phyloP scores from a whole-genome alignment of 345 rosid species.

The Melastoma malabathricum region DNA sequence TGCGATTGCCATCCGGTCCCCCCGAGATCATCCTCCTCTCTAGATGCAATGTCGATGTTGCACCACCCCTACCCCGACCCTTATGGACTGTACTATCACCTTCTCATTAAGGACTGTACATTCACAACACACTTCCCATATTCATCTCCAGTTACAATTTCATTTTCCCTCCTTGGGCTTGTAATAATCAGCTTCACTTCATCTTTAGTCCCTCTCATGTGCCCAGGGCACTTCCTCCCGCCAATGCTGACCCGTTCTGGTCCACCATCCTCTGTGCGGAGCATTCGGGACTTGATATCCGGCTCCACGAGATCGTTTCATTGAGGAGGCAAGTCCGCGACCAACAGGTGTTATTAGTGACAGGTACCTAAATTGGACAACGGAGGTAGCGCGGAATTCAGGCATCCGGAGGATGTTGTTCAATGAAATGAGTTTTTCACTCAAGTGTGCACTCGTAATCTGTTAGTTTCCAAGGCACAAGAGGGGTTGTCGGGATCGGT shows the following conservation, averaged over 20 bases:
- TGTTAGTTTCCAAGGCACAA: slow-evolving; percentile 13
- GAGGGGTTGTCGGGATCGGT: slow-evolving; percentile 12
- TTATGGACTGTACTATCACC: slow-evolving; percentile 11
- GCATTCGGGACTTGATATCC: slow-evolving; percentile 5
- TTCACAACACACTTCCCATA: no score
- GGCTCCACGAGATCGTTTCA: slow-evolving; percentile 2
- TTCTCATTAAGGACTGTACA: slow-evolving; percentile 23
- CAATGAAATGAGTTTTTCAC: slow-evolving; percentile 28
- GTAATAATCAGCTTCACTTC: slow-evolving; percentile 9
- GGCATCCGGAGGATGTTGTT: slow-evolving; percentile 27
- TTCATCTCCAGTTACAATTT: no score
- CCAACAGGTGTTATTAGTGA: slow-evolving; percentile 32
- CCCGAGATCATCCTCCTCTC: slow-evolving; percentile 12
- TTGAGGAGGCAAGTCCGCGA: slow-evolving; percentile 17
- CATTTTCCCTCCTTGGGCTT: no score
- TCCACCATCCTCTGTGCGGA: slow-evolving; percentile 4
- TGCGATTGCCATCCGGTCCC: slow-evolving; percentile 7
- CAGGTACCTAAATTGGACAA: slow-evolving; percentile 28
- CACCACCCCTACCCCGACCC: slow-evolving; percentile 12
- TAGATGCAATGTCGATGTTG: neutral
- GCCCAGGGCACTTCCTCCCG: slow-evolving; percentile 37
- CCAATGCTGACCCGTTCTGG: slow-evolving; percentile 20
- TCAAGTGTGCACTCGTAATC: slow-evolving; percentile 10
- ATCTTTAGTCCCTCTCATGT: slow-evolving; percentile 23
- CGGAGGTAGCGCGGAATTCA: slow-evolving; percentile 13